Conservation (phyloP, 805 yeast species). For the Barnettozyma siamensis region DNA sequence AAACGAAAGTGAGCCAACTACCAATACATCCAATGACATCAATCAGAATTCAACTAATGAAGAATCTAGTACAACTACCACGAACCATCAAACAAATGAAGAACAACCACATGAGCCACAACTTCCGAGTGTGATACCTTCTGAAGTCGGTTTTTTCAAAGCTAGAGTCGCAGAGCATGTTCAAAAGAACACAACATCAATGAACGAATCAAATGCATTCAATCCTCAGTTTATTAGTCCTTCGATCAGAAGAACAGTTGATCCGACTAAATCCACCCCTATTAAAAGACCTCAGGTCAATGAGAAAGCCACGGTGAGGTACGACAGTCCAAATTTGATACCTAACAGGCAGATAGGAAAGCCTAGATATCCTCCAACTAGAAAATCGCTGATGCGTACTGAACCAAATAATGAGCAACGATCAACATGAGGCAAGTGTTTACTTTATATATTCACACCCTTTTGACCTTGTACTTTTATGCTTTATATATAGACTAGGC, state of each 20-base stretch:
- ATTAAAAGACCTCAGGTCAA: slow-evolving; percentile 36
- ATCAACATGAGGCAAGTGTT: no score
- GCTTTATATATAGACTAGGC: no score
- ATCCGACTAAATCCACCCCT: slow-evolving; percentile 64
- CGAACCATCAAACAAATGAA: slow-evolving; percentile 3
- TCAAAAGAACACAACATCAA: slow-evolving; percentile 35
- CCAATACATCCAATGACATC: background rate
- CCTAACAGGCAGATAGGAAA: slow-evolving; percentile 25
- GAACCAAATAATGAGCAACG: background rate
- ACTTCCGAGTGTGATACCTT: slow-evolving; percentile 3
- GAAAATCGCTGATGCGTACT: slow-evolving; percentile 2
- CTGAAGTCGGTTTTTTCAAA: slow-evolving; percentile 45
- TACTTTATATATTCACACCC: no score
- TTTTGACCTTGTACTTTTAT: no score
- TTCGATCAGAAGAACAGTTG: slow-evolving; percentile 53
- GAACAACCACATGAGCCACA: background rate
- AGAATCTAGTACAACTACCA: slow-evolving; percentile 9
- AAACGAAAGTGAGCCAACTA: slow-evolving; percentile 11
- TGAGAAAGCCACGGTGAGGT: slow-evolving; percentile 16
- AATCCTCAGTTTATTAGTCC: slow-evolving; percentile 54
- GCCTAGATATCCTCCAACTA: slow-evolving; percentile 23
- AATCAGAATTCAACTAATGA: slow-evolving; percentile 8
- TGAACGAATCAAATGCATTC: slow-evolving; percentile 33
- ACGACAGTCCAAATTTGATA: slow-evolving; percentile 24
- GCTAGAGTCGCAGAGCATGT: slow-evolving; percentile 59